phyloP scores from a whole-genome alignment of 345 rosid species.

The Pistacia vera region DNA sequence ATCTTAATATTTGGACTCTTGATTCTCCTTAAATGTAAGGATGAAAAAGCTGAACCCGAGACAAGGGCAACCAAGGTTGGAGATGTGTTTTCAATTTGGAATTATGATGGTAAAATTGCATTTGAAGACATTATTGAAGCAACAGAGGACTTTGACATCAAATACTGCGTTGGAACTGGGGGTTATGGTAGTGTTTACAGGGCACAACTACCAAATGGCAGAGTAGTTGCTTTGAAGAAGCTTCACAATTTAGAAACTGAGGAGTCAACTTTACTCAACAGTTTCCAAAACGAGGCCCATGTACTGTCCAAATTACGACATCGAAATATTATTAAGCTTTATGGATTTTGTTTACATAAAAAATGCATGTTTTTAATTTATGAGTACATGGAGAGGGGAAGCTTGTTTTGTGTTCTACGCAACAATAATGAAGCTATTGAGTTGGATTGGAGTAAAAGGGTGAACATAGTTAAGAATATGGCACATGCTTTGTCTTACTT shows the following conservation, averaged over 20 bases:
- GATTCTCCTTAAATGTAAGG: no score
- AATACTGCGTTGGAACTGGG: no score
- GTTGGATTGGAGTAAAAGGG: constrained; percentile 21
- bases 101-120: constrained; percentile 11
- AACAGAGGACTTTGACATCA: no score
- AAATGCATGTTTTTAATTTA: neutral
- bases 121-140: constrained; percentile 5
- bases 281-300: constrained; percentile 17
- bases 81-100: constrained; percentile 17
- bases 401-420: constrained; percentile 9
- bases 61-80: neutral
- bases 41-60: neutral
- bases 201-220: no score
- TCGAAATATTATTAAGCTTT: constrained; percentile 19
- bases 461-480: neutral
- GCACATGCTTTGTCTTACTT: constrained; percentile 17
- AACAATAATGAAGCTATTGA: neutral
- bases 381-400: constrained; percentile 10
- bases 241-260: constrained; percentile 5
- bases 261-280: neutral
- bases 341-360: constrained; percentile 17
- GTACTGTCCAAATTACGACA: constrained; percentile 6
- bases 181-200: no score
- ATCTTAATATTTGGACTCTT: no score
- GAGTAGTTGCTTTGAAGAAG: constrained; percentile 19